phyloP scores from a whole-genome alignment of 2,329 filamentous ascomycete species.

The Arthrobotrys musiformis region DNA sequence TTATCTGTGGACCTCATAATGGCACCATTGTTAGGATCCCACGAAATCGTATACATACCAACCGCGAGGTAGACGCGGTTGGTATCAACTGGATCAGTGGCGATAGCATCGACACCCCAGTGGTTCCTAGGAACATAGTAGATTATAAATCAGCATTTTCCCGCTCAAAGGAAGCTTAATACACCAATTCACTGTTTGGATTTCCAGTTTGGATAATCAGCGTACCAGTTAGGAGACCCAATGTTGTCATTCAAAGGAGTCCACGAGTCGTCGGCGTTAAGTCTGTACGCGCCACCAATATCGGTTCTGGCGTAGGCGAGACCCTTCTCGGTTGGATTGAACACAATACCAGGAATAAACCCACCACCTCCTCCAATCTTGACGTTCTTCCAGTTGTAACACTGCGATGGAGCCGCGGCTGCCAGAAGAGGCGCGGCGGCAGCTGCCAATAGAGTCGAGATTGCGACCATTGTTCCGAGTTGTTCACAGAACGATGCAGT shows the following conservation, averaged over 20 bases:
- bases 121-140: conserved; percentile 63
- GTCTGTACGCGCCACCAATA: conserved; percentile 69
- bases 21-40: conserved; percentile 70
- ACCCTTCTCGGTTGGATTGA: conserved; percentile 66
- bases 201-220: background rate
- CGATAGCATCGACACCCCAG: conserved; percentile 71
- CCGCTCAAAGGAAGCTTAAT: background rate
- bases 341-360: conserved; percentile 70
- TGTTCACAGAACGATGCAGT: conserved; percentile 16
- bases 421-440: conserved; percentile 36
- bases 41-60: conserved; percentile 71
- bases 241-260: conserved; percentile 68
- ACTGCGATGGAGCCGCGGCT: conserved; percentile 55
- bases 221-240: conserved; percentile 65
- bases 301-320: conserved; percentile 70
- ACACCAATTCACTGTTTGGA: no score
- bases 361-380: conserved; percentile 70
- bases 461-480: conserved; percentile 33
- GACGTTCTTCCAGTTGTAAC: conserved; percentile 66
- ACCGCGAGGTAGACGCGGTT: conserved; percentile 68
- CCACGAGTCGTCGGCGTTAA: conserved; percentile 70
- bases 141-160: background rate
- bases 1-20: conserved; percentile 69
- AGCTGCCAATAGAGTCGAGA: conserved; percentile 38
- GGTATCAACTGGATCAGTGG: conserved; percentile 68